Conservation (phyloP, 1,284 basidiomycete species). For the Cryptococcus maquisensis region DNA sequence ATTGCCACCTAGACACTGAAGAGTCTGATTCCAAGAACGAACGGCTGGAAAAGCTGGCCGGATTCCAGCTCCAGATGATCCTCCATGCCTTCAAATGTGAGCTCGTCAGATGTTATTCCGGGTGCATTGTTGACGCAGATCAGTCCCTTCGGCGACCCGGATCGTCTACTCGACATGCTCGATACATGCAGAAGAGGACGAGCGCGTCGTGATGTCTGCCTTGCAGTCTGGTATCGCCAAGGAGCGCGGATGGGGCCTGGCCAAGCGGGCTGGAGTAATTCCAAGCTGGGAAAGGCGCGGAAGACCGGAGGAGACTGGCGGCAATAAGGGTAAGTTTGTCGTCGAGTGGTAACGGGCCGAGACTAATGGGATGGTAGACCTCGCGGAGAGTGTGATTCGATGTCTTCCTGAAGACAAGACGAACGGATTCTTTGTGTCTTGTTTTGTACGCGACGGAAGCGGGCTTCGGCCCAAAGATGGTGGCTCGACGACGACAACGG, state of each 20-base stretch:
- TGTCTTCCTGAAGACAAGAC: constrained; percentile 83
- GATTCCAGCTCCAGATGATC: constrained; percentile 89
- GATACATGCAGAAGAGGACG: constrained; percentile 85
- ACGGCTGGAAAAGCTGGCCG: constrained; percentile 72
- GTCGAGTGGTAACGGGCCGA: neutral
- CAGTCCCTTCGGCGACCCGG: constrained; percentile 48
- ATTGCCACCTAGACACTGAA: constrained; percentile 34
- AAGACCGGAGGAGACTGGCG: constrained; percentile 58
- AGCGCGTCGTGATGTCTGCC: constrained; percentile 69
- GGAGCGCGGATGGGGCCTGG: constrained; percentile 61
- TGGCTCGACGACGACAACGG: constrained; percentile 1
- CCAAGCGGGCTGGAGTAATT: constrained; percentile 61
- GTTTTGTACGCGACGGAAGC: constrained; percentile 54
- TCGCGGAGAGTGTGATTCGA: constrained; percentile 69
- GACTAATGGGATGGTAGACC: constrained; percentile 44
- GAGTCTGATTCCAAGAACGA: constrained; percentile 56
- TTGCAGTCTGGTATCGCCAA: constrained; percentile 65
- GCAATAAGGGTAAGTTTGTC: constrained; percentile 32
- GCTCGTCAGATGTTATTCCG: constrained; percentile 18
- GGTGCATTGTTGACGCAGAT: neutral
- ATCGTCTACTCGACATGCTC: constrained; percentile 98
- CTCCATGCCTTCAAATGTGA: constrained; percentile 89
- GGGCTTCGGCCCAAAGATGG: constrained; percentile 1
- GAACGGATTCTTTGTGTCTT: constrained; percentile 92
- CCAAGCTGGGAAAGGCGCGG: constrained; percentile 78